These are phyloP conservation scores for Exophiala sp. DNA, from an alignment of 2,329 filamentous ascomycete genomes.

Conservation along the genomic window DNA sequence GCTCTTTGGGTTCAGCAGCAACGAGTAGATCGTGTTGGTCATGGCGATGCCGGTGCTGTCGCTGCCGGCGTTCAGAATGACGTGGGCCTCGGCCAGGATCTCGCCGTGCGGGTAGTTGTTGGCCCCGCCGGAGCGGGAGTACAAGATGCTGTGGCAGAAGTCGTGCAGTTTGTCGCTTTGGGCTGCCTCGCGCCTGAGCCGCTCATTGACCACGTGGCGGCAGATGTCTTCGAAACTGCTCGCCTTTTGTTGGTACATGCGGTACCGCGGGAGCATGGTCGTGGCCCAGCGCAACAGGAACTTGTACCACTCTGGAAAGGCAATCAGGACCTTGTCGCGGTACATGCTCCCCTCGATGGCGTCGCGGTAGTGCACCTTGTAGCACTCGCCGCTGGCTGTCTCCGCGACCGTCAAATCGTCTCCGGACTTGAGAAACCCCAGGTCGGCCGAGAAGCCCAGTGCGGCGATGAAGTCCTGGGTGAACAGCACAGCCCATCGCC, in stretches of 20 bases:
- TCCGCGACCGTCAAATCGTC: background rate
- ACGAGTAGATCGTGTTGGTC: conserved; percentile 19
- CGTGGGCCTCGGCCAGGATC: conserved; percentile 16
- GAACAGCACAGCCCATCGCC: background rate
- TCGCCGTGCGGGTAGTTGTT: conserved; percentile 12
- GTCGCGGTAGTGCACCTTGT: no score
- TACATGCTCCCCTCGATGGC: background rate
- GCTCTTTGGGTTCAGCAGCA: conserved; percentile 14
- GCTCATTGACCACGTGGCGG: background rate
- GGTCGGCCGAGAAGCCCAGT: background rate
- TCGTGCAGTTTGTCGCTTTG: background rate
- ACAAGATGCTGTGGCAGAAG: no score
- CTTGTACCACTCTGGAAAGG: background rate
- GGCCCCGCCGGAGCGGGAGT: no score
- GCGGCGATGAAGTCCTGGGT: background rate
- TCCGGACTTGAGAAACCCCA: background rate
- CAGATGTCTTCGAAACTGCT: background rate
- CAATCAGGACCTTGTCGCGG: background rate
- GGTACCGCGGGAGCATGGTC: no score
- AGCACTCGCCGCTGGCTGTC: no score
- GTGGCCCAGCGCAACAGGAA: background rate
- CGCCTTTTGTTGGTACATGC: background rate
- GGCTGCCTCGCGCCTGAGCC: background rate
- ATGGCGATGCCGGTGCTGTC: conserved; percentile 21
- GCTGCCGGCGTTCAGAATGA: conserved; percentile 23